Conservation (phyloP, 2,329 filamentous ascomycete genomes). For the Fusarium liriodendri region DNA sequence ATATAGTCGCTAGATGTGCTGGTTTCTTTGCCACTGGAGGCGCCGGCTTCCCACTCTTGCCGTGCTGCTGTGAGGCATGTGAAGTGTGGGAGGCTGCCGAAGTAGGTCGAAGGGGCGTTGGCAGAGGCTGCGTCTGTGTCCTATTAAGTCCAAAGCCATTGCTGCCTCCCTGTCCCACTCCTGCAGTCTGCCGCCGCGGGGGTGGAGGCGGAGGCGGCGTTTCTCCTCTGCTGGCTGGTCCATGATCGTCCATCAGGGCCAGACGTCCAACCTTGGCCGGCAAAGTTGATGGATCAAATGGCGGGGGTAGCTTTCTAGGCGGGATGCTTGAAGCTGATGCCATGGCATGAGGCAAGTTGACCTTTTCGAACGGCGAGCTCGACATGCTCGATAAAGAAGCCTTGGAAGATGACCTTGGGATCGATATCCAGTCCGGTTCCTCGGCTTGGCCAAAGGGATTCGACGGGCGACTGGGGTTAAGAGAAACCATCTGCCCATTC, state of each 20-base stretch:
- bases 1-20: slow-evolving; percentile 58
- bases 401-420: slow-evolving; percentile 66
- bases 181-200: slow-evolving; percentile 54
- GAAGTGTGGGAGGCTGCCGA: slow-evolving; percentile 51
- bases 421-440: slow-evolving; percentile 86
- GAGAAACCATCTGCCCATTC: slow-evolving; percentile 65
- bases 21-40: slow-evolving; percentile 74
- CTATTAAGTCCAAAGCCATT: slow-evolving; percentile 36
- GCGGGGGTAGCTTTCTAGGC: slow-evolving; percentile 63
- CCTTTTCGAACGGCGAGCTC: slow-evolving; percentile 69
- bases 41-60: slow-evolving; percentile 54
- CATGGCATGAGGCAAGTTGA: slow-evolving; percentile 61
- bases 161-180: slow-evolving; percentile 19
- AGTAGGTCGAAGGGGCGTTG: slow-evolving; percentile 46
- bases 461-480: slow-evolving; percentile 79
- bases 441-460: slow-evolving; percentile 84
- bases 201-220: slow-evolving; percentile 61
- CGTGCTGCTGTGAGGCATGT: slow-evolving; percentile 45
- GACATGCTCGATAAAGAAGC: slow-evolving; percentile 68
- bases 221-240: slow-evolving; percentile 38
- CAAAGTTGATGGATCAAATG: slow-evolving; percentile 59
- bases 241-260: slow-evolving; percentile 56
- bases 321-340: slow-evolving; percentile 57
- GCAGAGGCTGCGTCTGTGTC: slow-evolving; percentile 43
- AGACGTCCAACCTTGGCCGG: slow-evolving; percentile 59